phyloP scores from a whole-genome alignment of 2,329 filamentous ascomycete species.

The Cladophialophora immunda region DNA sequence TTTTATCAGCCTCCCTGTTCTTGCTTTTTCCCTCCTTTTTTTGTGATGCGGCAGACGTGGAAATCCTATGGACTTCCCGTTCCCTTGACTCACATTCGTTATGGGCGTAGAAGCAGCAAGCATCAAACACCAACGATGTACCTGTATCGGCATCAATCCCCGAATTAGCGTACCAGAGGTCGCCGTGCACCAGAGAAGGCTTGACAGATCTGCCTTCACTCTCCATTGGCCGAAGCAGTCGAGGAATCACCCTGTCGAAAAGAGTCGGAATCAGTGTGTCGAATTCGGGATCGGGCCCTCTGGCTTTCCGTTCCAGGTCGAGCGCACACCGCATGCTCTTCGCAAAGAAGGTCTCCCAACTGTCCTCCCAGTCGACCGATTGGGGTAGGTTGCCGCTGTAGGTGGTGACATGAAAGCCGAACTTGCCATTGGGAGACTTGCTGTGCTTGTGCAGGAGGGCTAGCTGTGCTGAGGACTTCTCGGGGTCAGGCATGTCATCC shows the following conservation, averaged over 20 bases:
- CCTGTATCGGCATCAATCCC: constrained; percentile 45
- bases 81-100: constrained; percentile 44
- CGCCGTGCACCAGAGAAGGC: constrained; percentile 49
- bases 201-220: constrained; percentile 40
- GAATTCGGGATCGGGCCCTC: constrained; percentile 46
- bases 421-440: constrained; percentile 47
- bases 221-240: constrained; percentile 40
- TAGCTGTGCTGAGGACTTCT: constrained; percentile 40
- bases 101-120: constrained; percentile 51
- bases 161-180: constrained; percentile 54
- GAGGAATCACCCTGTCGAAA: constrained; percentile 46
- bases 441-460: constrained; percentile 46
- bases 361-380: constrained; percentile 47
- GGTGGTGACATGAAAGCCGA: constrained; percentile 50
- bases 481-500: constrained; percentile 41
- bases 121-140: constrained; percentile 49
- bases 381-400: constrained; percentile 45
- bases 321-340: constrained; percentile 45
- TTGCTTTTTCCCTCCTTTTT: too few species aligned
- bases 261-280: constrained; percentile 38
- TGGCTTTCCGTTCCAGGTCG: constrained; percentile 43
- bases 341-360: constrained; percentile 51
- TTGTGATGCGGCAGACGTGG: not conserved
- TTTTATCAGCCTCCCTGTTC: too few species aligned
- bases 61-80: not conserved